phyloP scores from a whole-genome alignment of 306 rosid species.

The Elaeagnus macrophylla region DNA sequence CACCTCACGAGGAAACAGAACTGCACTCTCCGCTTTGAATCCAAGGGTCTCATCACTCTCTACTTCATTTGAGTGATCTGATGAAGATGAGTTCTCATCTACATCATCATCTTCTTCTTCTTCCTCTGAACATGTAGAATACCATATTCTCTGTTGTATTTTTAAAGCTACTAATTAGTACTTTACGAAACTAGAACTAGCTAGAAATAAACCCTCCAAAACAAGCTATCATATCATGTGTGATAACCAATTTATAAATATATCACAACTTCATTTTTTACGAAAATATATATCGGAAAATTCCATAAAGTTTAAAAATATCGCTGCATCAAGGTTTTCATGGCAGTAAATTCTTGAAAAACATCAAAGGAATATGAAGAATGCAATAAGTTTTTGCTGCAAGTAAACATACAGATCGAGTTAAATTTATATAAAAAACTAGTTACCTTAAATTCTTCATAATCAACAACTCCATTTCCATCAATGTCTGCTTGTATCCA shows the following conservation, averaged over 20 bases:
- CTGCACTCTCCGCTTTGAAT: conserved; percentile 64
- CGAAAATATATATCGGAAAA: too few species aligned
- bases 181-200: neutral
- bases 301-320: too few species aligned
- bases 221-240: too few species aligned
- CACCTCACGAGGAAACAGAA: conserved; percentile 57
- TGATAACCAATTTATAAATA: too few species aligned
- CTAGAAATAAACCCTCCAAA: too few species aligned
- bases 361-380: neutral
- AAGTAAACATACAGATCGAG: neutral
- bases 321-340: too few species aligned
- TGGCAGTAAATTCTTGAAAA: neutral
- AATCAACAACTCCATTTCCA: conserved; percentile 64
- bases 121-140: conserved; percentile 34
- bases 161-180: conserved; percentile 5
- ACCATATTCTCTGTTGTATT: conserved; percentile 67
- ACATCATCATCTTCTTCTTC: conserved; percentile 28
- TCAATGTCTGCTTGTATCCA: conserved; percentile 77
- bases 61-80: conserved; percentile 16
- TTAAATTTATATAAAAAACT: conserved; percentile 5
- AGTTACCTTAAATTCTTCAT: conserved; percentile 74
- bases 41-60: conserved; percentile 37
- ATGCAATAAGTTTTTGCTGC: neutral
- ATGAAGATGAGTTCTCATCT: too few species aligned
- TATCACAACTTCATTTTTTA: too few species aligned